phyloP scores from a whole-genome alignment of 768 basidiomycete genomes.

The Leucosporidium scottii region DNA sequence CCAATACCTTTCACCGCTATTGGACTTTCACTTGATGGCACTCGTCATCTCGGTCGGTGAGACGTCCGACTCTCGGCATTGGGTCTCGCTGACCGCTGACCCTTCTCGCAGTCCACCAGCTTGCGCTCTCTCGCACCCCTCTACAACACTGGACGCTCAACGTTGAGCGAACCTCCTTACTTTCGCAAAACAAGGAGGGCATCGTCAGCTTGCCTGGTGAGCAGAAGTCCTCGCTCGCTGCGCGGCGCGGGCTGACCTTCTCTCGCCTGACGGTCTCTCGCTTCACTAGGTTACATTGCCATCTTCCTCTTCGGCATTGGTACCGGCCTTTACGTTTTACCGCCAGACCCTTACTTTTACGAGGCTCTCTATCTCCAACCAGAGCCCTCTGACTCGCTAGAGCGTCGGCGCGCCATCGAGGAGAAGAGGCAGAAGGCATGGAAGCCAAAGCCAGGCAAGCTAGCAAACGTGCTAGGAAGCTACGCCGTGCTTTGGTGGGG shows the following conservation, averaged over 20 bases:
- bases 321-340: slow-evolving; percentile 70
- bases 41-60: slow-evolving; percentile 17
- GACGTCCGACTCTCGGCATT: too few species aligned
- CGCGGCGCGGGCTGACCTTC: background rate
- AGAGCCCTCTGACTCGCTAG: slow-evolving; percentile 41
- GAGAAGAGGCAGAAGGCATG: slow-evolving; percentile 16
- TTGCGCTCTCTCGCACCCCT: slow-evolving; percentile 52
- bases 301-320: slow-evolving; percentile 81
- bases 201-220: slow-evolving; percentile 69
- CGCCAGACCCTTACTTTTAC: slow-evolving; percentile 46
- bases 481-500: slow-evolving; percentile 76
- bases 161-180: slow-evolving; percentile 55
- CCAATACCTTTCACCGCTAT: background rate
- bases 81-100: too few species aligned
- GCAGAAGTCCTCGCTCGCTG: background rate
- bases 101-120: slow-evolving; percentile 58
- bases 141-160: slow-evolving; percentile 61
- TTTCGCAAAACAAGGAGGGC: slow-evolving; percentile 88
- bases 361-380: background rate
- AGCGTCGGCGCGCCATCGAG: background rate
- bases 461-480: slow-evolving; percentile 65
- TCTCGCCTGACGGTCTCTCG: too few species aligned
- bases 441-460: slow-evolving; percentile 50
- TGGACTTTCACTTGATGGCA: slow-evolving; percentile 14
- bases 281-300: slow-evolving; percentile 67